Conservation (phyloP, 306 rosid genomes). For the Oxytropis ochrocephala region DNA sequence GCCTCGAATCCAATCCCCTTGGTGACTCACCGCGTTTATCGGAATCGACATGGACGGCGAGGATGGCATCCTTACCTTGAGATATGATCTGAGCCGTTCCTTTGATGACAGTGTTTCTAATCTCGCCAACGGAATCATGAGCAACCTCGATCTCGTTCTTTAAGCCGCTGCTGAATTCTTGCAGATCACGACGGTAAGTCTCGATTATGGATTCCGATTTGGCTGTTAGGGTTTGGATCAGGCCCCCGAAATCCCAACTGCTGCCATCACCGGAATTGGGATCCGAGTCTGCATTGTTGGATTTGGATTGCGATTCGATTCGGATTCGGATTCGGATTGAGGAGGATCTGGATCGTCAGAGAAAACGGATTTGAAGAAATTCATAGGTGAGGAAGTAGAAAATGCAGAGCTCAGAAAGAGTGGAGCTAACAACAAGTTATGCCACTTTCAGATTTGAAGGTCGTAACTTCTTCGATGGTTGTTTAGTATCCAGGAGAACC, state of each 20-base stretch:
- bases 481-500: no score
- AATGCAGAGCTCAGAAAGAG: no score
- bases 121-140: slow-evolving; percentile 73
- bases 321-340: slow-evolving; percentile 12
- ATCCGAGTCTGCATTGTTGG: slow-evolving; percentile 27
- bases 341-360: slow-evolving; percentile 44
- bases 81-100: slow-evolving; percentile 81
- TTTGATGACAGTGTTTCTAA: slow-evolving; percentile 66
- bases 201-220: slow-evolving; percentile 83
- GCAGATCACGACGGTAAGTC: slow-evolving; percentile 84
- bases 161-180: slow-evolving; percentile 69
- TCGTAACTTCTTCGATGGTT: no score
- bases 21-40: slow-evolving; percentile 21
- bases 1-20: slow-evolving; percentile 40
- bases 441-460: no score
- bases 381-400: slow-evolving; percentile 26
- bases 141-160: slow-evolving; percentile 84
- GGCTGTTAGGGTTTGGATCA: slow-evolving; percentile 49
- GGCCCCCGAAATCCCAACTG: slow-evolving; percentile 76
- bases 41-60: slow-evolving; percentile 47
- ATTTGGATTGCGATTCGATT: neutral
- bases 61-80: slow-evolving; percentile 63
- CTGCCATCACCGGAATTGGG: slow-evolving; percentile 19
- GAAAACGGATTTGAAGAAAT: slow-evolving; percentile 85
- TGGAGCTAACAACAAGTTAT: no score